A percentile compares a stretch with the other conserved stretches of the same genome.
These are phyloP conservation scores for Hortiboletus campestris DNA, from an alignment of 768 basidiomycete genomes.

Conservation along the genomic window DNA sequence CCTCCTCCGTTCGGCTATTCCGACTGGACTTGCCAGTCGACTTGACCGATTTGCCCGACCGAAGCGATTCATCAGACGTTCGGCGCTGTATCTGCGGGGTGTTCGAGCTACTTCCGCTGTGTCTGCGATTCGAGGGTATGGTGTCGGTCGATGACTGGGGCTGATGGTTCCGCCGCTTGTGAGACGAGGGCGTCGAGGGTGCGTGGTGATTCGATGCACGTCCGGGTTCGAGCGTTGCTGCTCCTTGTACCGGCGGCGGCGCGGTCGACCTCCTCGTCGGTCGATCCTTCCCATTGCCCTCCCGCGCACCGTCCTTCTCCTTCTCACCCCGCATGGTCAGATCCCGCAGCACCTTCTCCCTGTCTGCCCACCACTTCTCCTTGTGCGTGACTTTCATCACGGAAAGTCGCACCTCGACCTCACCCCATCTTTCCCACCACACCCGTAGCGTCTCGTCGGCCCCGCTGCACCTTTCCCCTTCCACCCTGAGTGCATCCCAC, in stretches of 20 bases:
- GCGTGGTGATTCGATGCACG: conserved; percentile 28
- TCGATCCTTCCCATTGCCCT: conserved; percentile 16
- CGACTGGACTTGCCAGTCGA: conserved; percentile 32
- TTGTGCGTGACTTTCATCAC: conserved; percentile 37
- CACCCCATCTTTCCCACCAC: conserved; percentile 68
- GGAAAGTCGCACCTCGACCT: conserved; percentile 53
- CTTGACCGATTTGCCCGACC: conserved; percentile 38
- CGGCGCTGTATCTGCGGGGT: conserved; percentile 26
- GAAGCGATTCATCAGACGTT: conserved; percentile 41
- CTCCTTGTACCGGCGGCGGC: conserved; percentile 12
- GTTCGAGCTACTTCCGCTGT: conserved; percentile 27
- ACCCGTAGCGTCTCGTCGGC: conserved; percentile 67
- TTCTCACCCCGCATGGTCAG: conserved; percentile 11
- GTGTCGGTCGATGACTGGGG: conserved; percentile 30
- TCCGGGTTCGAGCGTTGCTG: conserved; percentile 18
- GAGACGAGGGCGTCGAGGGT: conserved; percentile 18
- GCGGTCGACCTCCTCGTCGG: conserved; percentile 13
- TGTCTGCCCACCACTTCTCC: conserved; percentile 36
- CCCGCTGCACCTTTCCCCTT: conserved; percentile 66
- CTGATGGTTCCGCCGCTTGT: conserved; percentile 27
- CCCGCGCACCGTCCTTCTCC: conserved; percentile 13
- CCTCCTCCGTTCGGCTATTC: conserved; percentile 27
- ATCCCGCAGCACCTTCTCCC: conserved; percentile 27
- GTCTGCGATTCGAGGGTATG: conserved; percentile 21
- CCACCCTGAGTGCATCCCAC: conserved; percentile 80